These are phyloP conservation scores for Olyra latifolia DNA, from an alignment of 176 grass and related monocot species.

Conservation along the genomic window DNA sequence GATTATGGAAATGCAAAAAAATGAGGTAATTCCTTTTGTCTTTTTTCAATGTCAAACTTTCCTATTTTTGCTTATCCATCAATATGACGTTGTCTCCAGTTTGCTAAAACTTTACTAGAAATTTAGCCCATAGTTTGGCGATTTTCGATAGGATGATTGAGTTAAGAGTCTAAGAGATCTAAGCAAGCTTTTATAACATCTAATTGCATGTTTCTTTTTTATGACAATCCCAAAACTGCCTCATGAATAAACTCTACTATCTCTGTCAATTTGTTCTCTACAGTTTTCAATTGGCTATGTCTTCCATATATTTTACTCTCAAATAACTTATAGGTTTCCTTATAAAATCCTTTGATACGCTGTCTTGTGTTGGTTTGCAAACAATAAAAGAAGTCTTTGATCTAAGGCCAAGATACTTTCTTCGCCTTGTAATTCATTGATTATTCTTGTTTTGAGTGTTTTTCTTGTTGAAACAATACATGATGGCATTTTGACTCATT, in stretches of 20 bases:
- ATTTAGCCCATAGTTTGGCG: background rate
- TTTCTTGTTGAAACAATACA: background rate
- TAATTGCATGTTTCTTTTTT: background rate
- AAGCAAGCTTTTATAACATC: background rate
- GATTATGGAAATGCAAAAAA: conserved; percentile 67
- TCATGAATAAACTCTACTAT: background rate
- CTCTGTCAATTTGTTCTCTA: background rate
- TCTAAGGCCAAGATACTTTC: background rate
- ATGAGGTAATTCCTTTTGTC: conserved; percentile 59
- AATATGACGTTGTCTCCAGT: background rate
- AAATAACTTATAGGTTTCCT: background rate
- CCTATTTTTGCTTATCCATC: background rate
- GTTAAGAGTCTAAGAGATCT: background rate
- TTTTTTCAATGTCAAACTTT: background rate
- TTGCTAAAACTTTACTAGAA: background rate
- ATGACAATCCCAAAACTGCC: background rate
- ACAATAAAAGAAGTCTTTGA: background rate
- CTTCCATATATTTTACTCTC: background rate
- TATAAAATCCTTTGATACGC: background rate
- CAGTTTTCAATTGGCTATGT: background rate
- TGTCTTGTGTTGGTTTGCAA: background rate
- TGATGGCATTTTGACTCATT: background rate
- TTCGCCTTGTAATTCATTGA: background rate
- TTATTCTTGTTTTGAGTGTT: background rate
- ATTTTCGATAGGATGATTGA: background rate